phyloP scores from a whole-genome alignment of 306 rosid species.

The Fragaria ananassa region DNA sequence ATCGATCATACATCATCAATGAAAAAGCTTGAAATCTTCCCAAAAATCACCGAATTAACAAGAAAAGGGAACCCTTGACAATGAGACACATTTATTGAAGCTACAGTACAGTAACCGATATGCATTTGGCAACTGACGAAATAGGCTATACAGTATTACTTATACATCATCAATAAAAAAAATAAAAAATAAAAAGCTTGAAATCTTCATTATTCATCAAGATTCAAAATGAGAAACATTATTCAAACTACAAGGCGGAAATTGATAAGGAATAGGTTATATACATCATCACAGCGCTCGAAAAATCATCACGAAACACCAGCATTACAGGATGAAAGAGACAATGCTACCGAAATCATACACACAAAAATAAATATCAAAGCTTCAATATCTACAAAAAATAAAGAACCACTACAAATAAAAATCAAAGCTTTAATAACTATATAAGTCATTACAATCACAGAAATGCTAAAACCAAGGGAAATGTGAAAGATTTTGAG shows the following conservation, averaged over 20 bases:
- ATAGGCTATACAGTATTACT: background rate
- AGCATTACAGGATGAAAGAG: background rate
- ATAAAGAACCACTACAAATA: background rate
- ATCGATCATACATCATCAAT: background rate
- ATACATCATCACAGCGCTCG: background rate
- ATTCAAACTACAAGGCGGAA: background rate
- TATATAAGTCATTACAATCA: background rate
- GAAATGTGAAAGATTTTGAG: background rate
- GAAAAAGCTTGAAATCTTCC: background rate
- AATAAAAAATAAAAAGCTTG: background rate
- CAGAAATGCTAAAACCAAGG: background rate
- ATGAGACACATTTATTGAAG: background rate
- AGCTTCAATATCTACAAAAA: background rate
- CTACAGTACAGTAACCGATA: too few species aligned
- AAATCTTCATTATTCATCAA: background rate
- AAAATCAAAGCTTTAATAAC: background rate
- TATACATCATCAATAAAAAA: background rate
- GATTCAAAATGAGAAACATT: background rate
- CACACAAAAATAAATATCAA: background rate
- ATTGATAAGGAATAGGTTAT: background rate
- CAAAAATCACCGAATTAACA: background rate
- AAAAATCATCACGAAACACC: background rate
- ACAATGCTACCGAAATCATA: background rate
- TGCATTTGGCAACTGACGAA: background rate
- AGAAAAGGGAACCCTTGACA: background rate